phyloP scores from a whole-genome alignment of 2,329 filamentous ascomycete species.

The Apiospora phragmitis region DNA sequence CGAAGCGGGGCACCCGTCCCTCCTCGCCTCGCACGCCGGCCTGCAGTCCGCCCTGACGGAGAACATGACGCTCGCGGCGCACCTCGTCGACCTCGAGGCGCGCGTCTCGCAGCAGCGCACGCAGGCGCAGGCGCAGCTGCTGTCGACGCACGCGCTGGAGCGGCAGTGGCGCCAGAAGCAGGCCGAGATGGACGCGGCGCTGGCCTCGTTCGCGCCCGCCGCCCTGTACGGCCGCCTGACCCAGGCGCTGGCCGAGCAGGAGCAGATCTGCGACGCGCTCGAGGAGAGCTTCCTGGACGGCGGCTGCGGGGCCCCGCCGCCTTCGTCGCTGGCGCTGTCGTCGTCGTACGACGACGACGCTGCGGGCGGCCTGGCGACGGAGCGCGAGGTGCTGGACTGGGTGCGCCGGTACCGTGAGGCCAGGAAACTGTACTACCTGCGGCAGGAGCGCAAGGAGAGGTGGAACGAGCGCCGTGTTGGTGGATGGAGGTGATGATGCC shows the following conservation, averaged over 20 bases:
- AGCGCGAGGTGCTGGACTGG: constrained; percentile 86
- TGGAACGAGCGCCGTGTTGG: constrained; percentile 97
- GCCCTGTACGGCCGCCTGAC: constrained; percentile 81
- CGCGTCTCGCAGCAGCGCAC: constrained; percentile 62
- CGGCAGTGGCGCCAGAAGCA: constrained; percentile 91
- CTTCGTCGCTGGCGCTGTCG: background rate
- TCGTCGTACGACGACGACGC: constrained; percentile 22
- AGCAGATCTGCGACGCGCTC: constrained; percentile 74
- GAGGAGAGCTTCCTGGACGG: constrained; percentile 90
- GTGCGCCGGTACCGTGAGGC: constrained; percentile 78
- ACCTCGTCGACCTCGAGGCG: constrained; percentile 61
- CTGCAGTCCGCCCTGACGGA: constrained; percentile 66
- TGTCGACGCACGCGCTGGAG: constrained; percentile 83
- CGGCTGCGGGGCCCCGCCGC: constrained; percentile 11
- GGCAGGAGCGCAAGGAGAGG: constrained; percentile 83
- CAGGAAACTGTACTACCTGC: constrained; percentile 73
- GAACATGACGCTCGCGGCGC: constrained; percentile 70
- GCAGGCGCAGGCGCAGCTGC: constrained; percentile 75
- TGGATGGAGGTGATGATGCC: constrained; percentile 74
- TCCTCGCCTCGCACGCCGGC: constrained; percentile 62
- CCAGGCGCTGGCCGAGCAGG: constrained; percentile 80
- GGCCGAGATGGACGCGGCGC: constrained; percentile 80
- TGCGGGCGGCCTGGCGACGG: constrained; percentile 58
- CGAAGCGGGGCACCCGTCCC: constrained; percentile 69
- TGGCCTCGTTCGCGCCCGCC: constrained; percentile 83